Evolutionary conservation across 306 rosid genomes (phyloP), one percentile per base, ranked within the genome.

Genomic region (Vigna mungo): DNA sequence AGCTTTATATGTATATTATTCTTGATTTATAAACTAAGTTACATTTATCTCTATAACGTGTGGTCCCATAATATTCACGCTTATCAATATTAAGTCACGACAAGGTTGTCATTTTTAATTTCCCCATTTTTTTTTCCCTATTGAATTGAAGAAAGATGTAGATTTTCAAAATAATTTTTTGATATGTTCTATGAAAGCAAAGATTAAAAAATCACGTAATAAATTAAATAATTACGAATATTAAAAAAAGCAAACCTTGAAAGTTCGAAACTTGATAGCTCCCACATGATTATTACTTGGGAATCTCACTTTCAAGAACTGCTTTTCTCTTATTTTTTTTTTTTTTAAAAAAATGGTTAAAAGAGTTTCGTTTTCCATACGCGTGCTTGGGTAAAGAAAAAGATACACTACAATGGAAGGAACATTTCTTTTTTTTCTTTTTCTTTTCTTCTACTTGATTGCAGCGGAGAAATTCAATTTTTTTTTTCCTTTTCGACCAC

Each of bases 201-300:
- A 49, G 65, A 55, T 15, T 84, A 65, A n/a, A 75, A 20, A 69
- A 58, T 71, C 25, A 25, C 17, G 47, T 21, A 63, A 54, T 54
- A 64, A 63, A 49, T 47, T 56, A 63, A 71, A 37, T 70, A 55
- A 63, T 54, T 39, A 65, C 1, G 18, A 44, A 44, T 44, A 43
- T 2, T 3, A 44, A 39, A 37, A 65, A 66, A 79, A 39, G 65
- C 37, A 16, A 76, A 4, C 49, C 80, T 72, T 71, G 87, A 71
- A 77, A 74, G 77, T 81, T 81, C 74, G 86, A 81, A 77, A 84
- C 74, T 63, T 55, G 72, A 27, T 72, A 68, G 71, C 72, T 71
- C 79, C 86, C 92, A 83, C 90, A 83, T 86, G 95, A 77, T 81
- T 72, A 47, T 70, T 72, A 68, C 86, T 83, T 52, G 84, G 88